phyloP scores from a whole-genome alignment of 305 asterid species.

The Ilex paraguariensis region DNA sequence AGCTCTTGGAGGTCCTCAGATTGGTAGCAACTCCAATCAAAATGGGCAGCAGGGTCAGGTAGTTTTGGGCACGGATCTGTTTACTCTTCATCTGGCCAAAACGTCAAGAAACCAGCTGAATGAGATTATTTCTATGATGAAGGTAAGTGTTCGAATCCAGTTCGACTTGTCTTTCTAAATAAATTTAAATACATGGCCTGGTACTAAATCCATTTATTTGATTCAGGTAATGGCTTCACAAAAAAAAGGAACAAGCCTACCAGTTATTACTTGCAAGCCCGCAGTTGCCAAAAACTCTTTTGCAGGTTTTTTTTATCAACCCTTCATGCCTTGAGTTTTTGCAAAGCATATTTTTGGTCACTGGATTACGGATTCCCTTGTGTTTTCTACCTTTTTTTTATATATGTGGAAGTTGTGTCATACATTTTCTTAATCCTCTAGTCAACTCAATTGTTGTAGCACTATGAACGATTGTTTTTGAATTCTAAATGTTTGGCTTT shows the following conservation, averaged over 20 bases:
- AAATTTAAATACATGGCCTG: too few species aligned
- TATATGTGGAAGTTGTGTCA: too few species aligned
- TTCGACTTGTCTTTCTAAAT: too few species aligned
- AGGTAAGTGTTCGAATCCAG: conserved; percentile 40
- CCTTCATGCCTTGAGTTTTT: not conserved
- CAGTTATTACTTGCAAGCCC: conserved; percentile 63
- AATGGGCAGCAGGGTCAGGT: conserved; percentile 37
- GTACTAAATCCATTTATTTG: not conserved
- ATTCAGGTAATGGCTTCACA: conserved; percentile 71
- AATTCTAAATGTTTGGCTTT: too few species aligned
- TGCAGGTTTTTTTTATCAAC: conserved; percentile 59
- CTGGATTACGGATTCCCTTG: too few species aligned
- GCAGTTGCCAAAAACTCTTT: conserved; percentile 65
- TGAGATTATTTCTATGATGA: conserved; percentile 60
- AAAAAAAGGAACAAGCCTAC: conserved; percentile 73
- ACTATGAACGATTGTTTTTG: too few species aligned
- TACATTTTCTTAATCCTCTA: too few species aligned
- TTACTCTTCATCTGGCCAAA: conserved; percentile 74
- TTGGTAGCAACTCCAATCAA: conserved; percentile 34
- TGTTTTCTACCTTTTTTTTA: too few species aligned
- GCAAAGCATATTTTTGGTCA: too few species aligned
- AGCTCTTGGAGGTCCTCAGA: conserved; percentile 78
- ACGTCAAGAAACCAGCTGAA: conserved; percentile 69
- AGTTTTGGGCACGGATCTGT: conserved; percentile 59
- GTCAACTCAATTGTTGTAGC: too few species aligned